These are phyloP conservation scores for Colletotrichum chrysophilum DNA, from an alignment of 2,329 filamentous ascomycete species.

Conservation along the genomic window DNA sequence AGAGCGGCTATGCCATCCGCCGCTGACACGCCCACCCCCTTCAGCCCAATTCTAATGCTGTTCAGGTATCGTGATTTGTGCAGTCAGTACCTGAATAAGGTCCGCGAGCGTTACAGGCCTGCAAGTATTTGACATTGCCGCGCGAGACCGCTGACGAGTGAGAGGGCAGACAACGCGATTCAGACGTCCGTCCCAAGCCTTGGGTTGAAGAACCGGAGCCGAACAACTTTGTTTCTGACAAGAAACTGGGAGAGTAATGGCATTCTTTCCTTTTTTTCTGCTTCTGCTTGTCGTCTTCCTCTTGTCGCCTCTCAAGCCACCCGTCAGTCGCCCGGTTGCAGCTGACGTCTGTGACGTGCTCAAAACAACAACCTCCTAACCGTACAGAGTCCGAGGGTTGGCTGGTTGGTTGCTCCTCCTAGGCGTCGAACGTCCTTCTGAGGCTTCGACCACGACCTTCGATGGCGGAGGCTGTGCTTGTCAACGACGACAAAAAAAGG, in stretches of 20 bases:
- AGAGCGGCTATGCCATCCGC: constrained; percentile 20
- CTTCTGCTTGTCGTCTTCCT: background rate
- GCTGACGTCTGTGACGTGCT: constrained; percentile 14
- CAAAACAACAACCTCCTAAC: constrained; percentile 3
- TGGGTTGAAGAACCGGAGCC: constrained; percentile 1
- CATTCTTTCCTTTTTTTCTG: background rate
- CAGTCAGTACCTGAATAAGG: constrained; percentile 12
- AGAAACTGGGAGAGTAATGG: background rate
- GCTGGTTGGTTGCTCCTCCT: background rate
- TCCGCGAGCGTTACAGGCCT: constrained; percentile 13
- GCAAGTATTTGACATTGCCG: constrained; percentile 8
- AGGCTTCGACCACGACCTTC: constrained; percentile 1
- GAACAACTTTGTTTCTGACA: background rate
- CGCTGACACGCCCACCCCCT: constrained; percentile 16
- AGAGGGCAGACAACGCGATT: constrained; percentile 10
- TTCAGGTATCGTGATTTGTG: constrained; percentile 5
- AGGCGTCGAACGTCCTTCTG: background rate
- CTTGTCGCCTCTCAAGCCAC: background rate
- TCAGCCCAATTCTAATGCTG: constrained; percentile 17
- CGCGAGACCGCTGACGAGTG: constrained; percentile 7
- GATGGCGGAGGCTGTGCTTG: constrained; percentile 12
- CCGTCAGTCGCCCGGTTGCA: constrained; percentile 9
- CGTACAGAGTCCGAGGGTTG: background rate
- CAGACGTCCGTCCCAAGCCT: constrained; percentile 9
- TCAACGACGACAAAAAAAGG: constrained; percentile 2